Percentiles rank a stretch among this genome's conserved stretches.
These are phyloP conservation scores for Agaricus blazei DNA, from an alignment of 768 basidiomycete genomes.

Conservation along the genomic window DNA sequence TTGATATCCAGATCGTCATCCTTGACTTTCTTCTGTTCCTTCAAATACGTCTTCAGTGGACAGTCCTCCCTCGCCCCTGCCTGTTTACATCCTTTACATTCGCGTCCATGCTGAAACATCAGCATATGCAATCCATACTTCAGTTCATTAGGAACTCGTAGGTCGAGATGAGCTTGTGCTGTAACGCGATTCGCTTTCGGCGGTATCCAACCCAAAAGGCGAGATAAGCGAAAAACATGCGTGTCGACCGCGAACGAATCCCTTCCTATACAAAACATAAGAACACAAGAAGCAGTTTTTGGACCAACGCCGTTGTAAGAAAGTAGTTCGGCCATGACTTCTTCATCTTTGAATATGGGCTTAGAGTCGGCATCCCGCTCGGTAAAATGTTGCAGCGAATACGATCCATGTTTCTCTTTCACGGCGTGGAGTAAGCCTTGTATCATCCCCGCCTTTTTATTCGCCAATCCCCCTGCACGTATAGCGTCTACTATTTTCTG, in stretches of 20 bases:
- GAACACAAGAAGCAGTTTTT: conserved; percentile 59
- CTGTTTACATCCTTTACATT: conserved; percentile 49
- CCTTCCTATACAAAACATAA: conserved; percentile 56
- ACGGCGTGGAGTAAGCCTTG: conserved; percentile 41
- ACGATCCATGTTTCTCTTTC: conserved; percentile 41
- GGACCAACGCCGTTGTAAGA: conserved; percentile 56
- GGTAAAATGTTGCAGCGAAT: conserved; percentile 53
- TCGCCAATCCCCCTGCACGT: conserved; percentile 51
- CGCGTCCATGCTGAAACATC: conserved; percentile 53
- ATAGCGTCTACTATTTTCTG: conserved; percentile 44
- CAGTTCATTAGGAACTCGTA: conserved; percentile 42
- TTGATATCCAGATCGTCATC: background rate
- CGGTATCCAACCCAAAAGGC: conserved; percentile 48
- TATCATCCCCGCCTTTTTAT: conserved; percentile 53
- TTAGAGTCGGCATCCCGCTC: conserved; percentile 8
- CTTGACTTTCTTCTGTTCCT: conserved; percentile 10
- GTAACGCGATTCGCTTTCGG: conserved; percentile 40
- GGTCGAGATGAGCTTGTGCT: conserved; percentile 54
- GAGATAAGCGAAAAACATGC: conserved; percentile 52
- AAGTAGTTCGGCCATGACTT: conserved; percentile 53
- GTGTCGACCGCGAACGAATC: conserved; percentile 63
- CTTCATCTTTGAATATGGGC: conserved; percentile 26
- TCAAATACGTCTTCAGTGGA: conserved; percentile 26
- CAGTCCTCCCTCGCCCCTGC: conserved; percentile 20
- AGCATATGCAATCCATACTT: conserved; percentile 56